Evolutionary conservation across 2,329 filamentous ascomycete species (phyloP), one percentile per base, ranked within the genome.

Genomic region (Tolypocladium tundrense): DNA sequence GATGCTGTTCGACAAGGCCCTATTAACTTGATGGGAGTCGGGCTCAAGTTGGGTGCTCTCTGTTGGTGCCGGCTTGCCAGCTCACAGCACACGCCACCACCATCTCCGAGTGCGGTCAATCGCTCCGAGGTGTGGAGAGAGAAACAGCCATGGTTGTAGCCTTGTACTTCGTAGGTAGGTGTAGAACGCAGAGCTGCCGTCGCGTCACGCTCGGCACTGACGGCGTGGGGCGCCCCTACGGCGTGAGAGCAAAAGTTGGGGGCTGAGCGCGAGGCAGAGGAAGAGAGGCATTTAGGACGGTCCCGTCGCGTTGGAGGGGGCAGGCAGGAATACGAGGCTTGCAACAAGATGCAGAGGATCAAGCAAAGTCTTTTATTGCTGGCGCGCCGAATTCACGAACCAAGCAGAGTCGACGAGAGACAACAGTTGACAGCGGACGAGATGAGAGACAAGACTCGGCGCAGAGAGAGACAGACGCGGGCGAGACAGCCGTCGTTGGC

Each of bases 1-100:
- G 31, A 51, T 6, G 27, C 48, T 35, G 27, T 16, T 35, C 19
- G 48, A n/a, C 19, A 35, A 14, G 19, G 8, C 27, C 42, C n/a
- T 24, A 27, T 14, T 21, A 24, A 45, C 31, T 19, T 8, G 27
- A 50, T 16, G 27, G 33, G 45, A 50, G 31, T 35, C 48, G 48
- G 31, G 48, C 45, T 9, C 45, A 35, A 35, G 40, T n/a, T 2
- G 48, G 48, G 48, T 33, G 45, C 27, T n/a, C 10, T 35, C 31
- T 50, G 41, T 31, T 40, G n/a, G 35, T 50, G 41, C 41, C 42
- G n/a, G 43, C 31, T n/a, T 51, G 53, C 59, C 59, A 60, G 54
- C 59, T 57, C 59, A 59, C 51, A 42, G 19, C 48, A 55, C 54
- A 53, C 59, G 53, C 56, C 54, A 57, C 57, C 59, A 59, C 58